These are phyloP conservation scores for Coemansia sp. DNA, from an alignment of 192 early-diverging fungal genomes.

Conservation along the genomic window DNA sequence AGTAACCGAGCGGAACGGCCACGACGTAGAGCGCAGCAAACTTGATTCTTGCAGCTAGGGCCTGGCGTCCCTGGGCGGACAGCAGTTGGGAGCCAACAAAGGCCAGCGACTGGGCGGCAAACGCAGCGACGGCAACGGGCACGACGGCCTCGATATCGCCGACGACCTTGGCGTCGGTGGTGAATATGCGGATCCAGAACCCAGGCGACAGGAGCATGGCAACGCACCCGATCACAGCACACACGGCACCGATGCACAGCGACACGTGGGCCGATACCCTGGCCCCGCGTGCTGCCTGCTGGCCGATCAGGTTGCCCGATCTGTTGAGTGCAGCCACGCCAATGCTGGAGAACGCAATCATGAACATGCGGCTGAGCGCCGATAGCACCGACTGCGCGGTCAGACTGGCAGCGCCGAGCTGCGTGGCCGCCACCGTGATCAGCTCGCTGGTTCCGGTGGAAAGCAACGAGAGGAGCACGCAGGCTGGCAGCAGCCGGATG, in stretches of 20 bases:
- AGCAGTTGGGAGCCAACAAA: conserved; percentile 62
- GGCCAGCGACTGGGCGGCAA: conserved; percentile 53
- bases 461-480: conserved; percentile 32
- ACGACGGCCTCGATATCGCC: conserved; percentile 8
- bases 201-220: conserved; percentile 24
- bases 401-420: conserved; percentile 69
- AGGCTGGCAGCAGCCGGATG: conserved; percentile 28
- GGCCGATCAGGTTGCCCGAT: conserved; percentile 74
- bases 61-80: conserved; percentile 58
- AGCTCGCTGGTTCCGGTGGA: conserved; percentile 63
- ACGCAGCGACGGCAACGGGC: conserved; percentile 25
- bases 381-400: conserved; percentile 80
- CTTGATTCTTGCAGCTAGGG: conserved; percentile 56
- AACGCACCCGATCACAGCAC: conserved; percentile 39
- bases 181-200: conserved; percentile 57
- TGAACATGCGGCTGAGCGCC: conserved; percentile 68
- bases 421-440: conserved; percentile 74
- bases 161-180: conserved; percentile 28
- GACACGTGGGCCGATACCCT: conserved; percentile 35
- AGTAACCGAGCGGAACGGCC: conserved; percentile 60
- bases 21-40: conserved; percentile 52
- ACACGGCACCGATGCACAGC: conserved; percentile 13
- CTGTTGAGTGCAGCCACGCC: conserved; percentile 79
- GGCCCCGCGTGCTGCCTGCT: conserved; percentile 26
- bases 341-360: conserved; percentile 69